A percentile compares a stretch with the other conserved stretches of the same genome.
phyloP scores from a whole-genome alignment of 164 flowering plant species.

The Aristolochia californica region DNA sequence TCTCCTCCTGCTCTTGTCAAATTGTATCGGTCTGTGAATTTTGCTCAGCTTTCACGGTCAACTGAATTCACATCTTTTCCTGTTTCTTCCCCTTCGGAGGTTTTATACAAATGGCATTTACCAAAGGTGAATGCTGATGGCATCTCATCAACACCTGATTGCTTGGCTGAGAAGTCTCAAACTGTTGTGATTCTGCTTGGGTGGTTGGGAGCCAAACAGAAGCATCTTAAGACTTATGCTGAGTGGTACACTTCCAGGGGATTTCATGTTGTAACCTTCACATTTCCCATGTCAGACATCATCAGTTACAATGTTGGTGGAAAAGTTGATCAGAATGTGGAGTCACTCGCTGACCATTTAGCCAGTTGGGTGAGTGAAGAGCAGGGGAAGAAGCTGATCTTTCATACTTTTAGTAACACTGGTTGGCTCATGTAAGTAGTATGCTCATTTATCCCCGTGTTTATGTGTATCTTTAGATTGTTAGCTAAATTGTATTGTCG shows the following conservation, averaged over 20 bases:
- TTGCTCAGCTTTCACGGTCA: conserved; percentile 41
- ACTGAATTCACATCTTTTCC: conserved; percentile 9
- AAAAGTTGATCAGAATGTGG: conserved; percentile 73
- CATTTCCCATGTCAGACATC: conserved; percentile 86
- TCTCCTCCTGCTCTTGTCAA: conserved; percentile 30
- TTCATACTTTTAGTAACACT: conserved; percentile 95
- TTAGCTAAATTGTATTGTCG: conserved; percentile 2
- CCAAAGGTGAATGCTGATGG: conserved; percentile 40
- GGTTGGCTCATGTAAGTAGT: conserved; percentile 97
- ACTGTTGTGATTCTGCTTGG: conserved; percentile 94
- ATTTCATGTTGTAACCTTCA: conserved; percentile 85
- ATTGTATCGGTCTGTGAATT: conserved; percentile 51
- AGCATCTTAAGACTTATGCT: conserved; percentile 84
- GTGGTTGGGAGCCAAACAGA: conserved; percentile 97
- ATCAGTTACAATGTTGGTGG: conserved; percentile 83
- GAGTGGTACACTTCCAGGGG: conserved; percentile 96
- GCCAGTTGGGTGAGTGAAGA: conserved; percentile 80
- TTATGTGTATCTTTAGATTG: not conserved
- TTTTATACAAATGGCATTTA: conserved; percentile 82
- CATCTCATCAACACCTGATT: conserved; percentile 36
- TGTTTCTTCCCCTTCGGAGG: conserved; percentile 37
- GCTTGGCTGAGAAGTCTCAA: conserved; percentile 51
- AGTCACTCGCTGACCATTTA: conserved; percentile 76
- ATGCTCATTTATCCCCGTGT: no score
- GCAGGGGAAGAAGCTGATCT: conserved; percentile 55